Evolutionary conservation across 2,329 filamentous ascomycete genomes (phyloP).

Genomic region (Chaetothyriales sp.): DNA sequence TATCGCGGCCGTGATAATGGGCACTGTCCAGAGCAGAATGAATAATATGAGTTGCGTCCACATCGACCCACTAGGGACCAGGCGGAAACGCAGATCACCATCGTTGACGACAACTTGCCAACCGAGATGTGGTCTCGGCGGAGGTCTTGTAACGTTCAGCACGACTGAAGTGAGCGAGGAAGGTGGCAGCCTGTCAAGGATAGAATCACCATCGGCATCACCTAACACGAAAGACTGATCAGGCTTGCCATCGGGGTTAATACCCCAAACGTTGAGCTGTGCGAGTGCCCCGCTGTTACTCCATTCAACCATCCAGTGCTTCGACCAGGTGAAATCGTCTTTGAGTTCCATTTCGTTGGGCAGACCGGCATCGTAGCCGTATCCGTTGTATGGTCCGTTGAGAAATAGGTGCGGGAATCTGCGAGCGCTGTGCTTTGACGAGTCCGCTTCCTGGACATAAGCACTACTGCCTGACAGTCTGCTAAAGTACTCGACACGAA

Average conservation of each 20-base stretch:
- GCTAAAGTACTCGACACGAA: slow-evolving; percentile 50
- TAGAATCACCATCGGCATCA: slow-evolving; percentile 44
- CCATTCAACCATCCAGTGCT: slow-evolving; percentile 49
- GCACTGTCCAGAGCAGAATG: slow-evolving; percentile 39
- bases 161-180: slow-evolving; percentile 40
- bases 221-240: slow-evolving; percentile 46
- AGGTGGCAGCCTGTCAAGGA: slow-evolving; percentile 48
- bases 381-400: slow-evolving; percentile 48
- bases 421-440: slow-evolving; percentile 20
- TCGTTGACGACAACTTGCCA: slow-evolving; percentile 44
- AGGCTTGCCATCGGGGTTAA: slow-evolving; percentile 47
- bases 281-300: slow-evolving; percentile 34
- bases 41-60: slow-evolving; percentile 40
- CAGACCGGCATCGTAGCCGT: slow-evolving; percentile 47
- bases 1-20: slow-evolving; percentile 34
- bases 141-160: slow-evolving; percentile 44
- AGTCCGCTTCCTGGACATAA: slow-evolving; percentile 46
- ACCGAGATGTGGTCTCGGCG: slow-evolving; percentile 39
- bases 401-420: slow-evolving; percentile 48
- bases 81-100: slow-evolving; percentile 35
- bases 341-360: slow-evolving; percentile 37
- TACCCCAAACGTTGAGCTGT: slow-evolving; percentile 52
- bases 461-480: slow-evolving; percentile 42
- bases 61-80: slow-evolving; percentile 40
- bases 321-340: slow-evolving; percentile 39